Conservation (phyloP, 768 basidiomycete species). For the Trametes sanguinea region DNA sequence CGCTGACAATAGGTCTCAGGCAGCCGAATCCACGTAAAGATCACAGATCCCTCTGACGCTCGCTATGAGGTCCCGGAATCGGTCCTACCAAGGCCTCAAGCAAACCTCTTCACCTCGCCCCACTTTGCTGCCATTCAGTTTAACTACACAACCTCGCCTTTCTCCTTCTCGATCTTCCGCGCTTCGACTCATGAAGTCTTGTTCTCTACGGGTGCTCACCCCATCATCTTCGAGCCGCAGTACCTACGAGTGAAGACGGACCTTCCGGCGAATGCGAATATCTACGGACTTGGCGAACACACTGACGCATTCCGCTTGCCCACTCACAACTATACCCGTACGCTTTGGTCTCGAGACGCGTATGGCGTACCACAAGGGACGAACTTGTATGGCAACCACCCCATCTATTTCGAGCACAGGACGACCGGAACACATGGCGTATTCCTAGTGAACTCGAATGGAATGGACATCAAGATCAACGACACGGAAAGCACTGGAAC, state of each 20-base stretch:
- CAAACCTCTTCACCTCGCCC: conserved; percentile 29
- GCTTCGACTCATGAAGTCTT: conserved; percentile 51
- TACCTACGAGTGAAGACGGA: conserved; percentile 71
- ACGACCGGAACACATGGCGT: conserved; percentile 68
- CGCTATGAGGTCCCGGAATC: conserved; percentile 69
- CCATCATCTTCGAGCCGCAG: conserved; percentile 76
- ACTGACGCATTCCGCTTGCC: conserved; percentile 63
- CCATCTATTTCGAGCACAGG: conserved; percentile 73
- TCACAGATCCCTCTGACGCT: conserved; percentile 48
- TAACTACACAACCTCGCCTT: conserved; percentile 59
- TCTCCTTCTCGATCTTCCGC: conserved; percentile 60
- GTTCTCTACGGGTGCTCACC: conserved; percentile 60
- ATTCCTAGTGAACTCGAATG: conserved; percentile 67
- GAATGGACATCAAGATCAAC: conserved; percentile 75
- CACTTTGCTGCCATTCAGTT: conserved; percentile 51
- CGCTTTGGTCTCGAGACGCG: conserved; percentile 68
- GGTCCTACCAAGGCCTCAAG: conserved; percentile 56
- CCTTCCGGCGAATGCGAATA: conserved; percentile 61
- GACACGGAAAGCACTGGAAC: conserved; percentile 37
- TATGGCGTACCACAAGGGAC: conserved; percentile 57
- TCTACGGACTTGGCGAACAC: conserved; percentile 81
- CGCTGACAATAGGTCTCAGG: conserved; percentile 25
- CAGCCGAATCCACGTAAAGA: conserved; percentile 66
- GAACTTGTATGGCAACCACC: conserved; percentile 75
- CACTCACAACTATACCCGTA: conserved; percentile 43